Evolutionary conservation across 1,284 basidiomycete species (phyloP).

Genomic region (Spongiforma sp.): DNA sequence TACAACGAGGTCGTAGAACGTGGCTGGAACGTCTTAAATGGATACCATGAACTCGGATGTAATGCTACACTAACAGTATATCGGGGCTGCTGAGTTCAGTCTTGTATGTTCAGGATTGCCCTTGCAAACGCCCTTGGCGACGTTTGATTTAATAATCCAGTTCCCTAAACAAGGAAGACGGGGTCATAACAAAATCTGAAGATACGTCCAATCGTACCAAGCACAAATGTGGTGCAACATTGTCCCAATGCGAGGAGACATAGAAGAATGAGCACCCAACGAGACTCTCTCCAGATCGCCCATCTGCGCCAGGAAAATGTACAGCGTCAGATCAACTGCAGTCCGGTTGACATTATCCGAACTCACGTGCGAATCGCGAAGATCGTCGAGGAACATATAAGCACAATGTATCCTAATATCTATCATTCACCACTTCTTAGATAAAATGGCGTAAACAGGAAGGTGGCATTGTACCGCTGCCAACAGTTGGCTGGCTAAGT

Average conservation of each 20-base stretch:
- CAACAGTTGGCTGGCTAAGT: slow-evolving; percentile 1
- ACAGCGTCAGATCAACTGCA: background rate
- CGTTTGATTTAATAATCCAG: background rate
- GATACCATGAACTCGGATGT: background rate
- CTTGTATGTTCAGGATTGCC: background rate
- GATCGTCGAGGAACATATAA: slow-evolving; percentile 30
- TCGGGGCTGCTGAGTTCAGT: background rate
- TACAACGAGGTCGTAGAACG: slow-evolving; percentile 21
- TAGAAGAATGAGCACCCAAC: slow-evolving; percentile 14
- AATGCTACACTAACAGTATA: slow-evolving; percentile 19
- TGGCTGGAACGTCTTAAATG: slow-evolving; percentile 11
- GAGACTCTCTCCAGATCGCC: slow-evolving; percentile 28
- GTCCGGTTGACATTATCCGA: background rate
- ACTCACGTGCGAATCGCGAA: slow-evolving; percentile 34
- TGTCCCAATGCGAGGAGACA: slow-evolving; percentile 20
- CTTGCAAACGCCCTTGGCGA: background rate
- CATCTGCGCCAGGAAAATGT: slow-evolving; percentile 17
- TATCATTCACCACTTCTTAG: slow-evolving; percentile 1
- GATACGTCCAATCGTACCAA: slow-evolving; percentile 11
- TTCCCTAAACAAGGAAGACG: slow-evolving; percentile 8
- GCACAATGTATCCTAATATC: slow-evolving; percentile 2
- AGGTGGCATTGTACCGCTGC: background rate
- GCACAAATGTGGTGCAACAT: slow-evolving; percentile 16
- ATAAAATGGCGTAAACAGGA: background rate
- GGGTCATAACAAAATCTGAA: background rate